Evolutionary conservation across 371 early-diverging fungal genomes (phyloP).

Genomic region (Batrachochytrium dendrobatidis): DNA sequence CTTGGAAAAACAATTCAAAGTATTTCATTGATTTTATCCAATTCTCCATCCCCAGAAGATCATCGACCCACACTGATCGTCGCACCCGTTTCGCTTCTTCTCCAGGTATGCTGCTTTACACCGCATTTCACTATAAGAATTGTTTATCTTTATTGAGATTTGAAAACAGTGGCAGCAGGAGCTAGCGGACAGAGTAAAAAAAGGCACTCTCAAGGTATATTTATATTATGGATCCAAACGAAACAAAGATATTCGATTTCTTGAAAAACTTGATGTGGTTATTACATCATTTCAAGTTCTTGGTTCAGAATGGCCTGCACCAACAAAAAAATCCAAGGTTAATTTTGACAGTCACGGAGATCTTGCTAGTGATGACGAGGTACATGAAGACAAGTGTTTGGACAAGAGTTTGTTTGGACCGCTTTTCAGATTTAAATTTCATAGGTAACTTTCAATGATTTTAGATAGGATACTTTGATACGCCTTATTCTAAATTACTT

Average conservation of each 20-base stretch:
- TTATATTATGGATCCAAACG: conserved; percentile 27
- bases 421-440: conserved; percentile 12
- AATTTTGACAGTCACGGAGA: background rate
- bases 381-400: background rate
- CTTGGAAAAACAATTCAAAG: conserved; percentile 35
- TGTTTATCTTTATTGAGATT: background rate
- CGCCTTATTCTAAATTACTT: background rate
- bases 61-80: conserved; percentile 27
- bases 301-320: conserved; percentile 17
- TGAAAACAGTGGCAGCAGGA: conserved; percentile 24
- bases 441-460: conserved; percentile 9
- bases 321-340: conserved; percentile 6
- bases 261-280: conserved; percentile 27
- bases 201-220: conserved; percentile 17
- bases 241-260: background rate
- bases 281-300: conserved; percentile 27
- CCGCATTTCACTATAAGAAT: background rate
- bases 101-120: conserved; percentile 15
- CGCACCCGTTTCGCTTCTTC: conserved; percentile 27
- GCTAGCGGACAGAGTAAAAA: conserved; percentile 15
- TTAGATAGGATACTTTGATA: background rate
- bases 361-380: conserved; percentile 14
- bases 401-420: conserved; percentile 14
- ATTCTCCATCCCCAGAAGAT: conserved; percentile 8
- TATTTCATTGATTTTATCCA: conserved; percentile 19